Evolutionary conservation across 495 filamentous ascomycete genomes (phyloP), one percentile per base, ranked within the genome.

Genomic region (Aspergillus carlsbadensis): DNA sequence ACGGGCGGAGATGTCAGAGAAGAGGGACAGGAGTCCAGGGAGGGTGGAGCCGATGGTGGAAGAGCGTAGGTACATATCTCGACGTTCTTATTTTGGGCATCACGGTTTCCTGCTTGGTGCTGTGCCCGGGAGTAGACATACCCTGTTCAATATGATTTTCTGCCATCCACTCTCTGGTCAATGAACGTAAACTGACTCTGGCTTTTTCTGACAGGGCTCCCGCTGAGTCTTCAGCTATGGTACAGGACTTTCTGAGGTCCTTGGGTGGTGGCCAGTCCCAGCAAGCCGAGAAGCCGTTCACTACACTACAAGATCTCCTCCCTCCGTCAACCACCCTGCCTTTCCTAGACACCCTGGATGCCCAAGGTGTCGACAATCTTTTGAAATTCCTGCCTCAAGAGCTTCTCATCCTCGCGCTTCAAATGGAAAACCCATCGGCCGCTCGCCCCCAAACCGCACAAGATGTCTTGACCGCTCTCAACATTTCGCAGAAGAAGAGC

Each of bases 1-100:
- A 94, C 92, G 1, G 93, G 92, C 10, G 92, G 91, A 34, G 91
- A 97, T 71, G 77, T 96, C 52, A 81, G 93, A 65, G 87, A 94
- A 65, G 94, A 98, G 66, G 95, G 95, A 54, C 85, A 89, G 70
- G 85, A 84, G 57, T 83, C 91, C 24, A 79, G 94, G 70, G 91
- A 96, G 65, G 94, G 92, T 50, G 95, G 95, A 65, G 92, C 90
- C 54, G 93, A 97, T 73, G 94, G 95, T 59, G 95, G 89, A 74
- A 83, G 92, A 96, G 92, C 93, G 94, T 98, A 98, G 94, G 94
- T 98, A 74, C 77, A 78, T 70, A 76, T 74, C 75, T 74, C 73
- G 66, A 60, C 60, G 58, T 64, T 62, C 42, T 56, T 29, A 50
- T 49, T 42, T 21, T 34, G 48, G 50, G 40, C 45, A 40, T 42